Evolutionary conservation across 176 grass and related monocot species (phyloP).

Genomic region (Triticum monococcum): DNA sequence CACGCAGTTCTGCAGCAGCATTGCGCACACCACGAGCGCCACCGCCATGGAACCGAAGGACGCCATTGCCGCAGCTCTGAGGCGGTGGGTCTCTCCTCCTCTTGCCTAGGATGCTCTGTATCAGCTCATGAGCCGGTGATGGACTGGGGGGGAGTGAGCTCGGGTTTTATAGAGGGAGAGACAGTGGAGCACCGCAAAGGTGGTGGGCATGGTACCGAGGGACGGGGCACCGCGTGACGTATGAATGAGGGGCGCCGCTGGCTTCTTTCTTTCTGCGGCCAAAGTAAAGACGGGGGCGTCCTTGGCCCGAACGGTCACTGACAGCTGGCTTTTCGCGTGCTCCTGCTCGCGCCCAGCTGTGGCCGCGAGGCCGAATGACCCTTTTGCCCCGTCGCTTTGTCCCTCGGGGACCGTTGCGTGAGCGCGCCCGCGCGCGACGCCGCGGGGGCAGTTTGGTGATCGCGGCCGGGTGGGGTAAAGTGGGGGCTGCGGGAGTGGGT

Average conservation of each 20-base stretch:
- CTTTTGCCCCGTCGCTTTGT: neutral
- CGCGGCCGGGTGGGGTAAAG: conserved; percentile 3
- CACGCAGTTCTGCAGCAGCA: conserved; percentile 28
- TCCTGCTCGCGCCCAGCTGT: conserved; percentile 49
- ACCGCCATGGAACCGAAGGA: neutral
- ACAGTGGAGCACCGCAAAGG: neutral
- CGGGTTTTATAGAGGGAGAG: conserved; percentile 30
- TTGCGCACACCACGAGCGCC: conserved; percentile 3
- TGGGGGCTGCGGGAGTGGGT: conserved; percentile 36
- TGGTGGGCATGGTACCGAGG: neutral
- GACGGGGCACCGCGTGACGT: conserved; percentile 37
- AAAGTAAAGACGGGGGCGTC: conserved; percentile 43
- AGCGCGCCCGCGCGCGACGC: neutral
- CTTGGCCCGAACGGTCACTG: conserved; percentile 71
- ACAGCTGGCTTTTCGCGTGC: conserved; percentile 60
- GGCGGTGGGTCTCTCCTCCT: too few species aligned
- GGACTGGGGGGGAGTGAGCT: neutral
- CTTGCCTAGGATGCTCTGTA: neutral
- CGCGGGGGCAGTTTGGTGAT: conserved; percentile 30
- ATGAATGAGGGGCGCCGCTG: conserved; percentile 17
- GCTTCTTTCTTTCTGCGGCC: neutral
- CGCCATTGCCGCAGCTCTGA: neutral
- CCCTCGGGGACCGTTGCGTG: neutral
- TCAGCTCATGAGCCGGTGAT: neutral
- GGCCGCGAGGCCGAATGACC: neutral